Evolutionary conservation across 352 stramenopile species (phyloP).

Genomic region (Phytophthora kernoviae): DNA sequence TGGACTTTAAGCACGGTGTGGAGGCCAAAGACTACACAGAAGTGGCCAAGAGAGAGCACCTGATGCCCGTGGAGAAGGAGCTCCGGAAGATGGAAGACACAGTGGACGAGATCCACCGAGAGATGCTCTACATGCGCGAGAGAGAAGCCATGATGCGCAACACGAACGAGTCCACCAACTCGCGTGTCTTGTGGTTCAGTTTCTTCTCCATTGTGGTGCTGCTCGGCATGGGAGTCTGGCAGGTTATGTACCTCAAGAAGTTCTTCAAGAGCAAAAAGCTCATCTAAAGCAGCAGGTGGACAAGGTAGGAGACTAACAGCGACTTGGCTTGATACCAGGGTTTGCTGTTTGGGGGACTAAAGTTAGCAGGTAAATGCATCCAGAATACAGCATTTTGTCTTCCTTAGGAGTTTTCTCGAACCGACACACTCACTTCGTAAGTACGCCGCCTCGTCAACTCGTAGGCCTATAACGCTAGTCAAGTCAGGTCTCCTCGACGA

Average conservation of each 20-base stretch:
- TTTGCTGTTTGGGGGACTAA: too few species aligned
- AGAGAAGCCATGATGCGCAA: slow-evolving; percentile 86
- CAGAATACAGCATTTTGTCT: too few species aligned
- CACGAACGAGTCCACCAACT: slow-evolving; percentile 91
- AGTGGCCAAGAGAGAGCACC: slow-evolving; percentile 87
- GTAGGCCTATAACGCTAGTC: too few species aligned
- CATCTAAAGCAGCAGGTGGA: slow-evolving; percentile 53
- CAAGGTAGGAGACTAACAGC: too few species aligned
- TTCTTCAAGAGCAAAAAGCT: slow-evolving; percentile 95
- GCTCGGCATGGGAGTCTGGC: slow-evolving; percentile 85
- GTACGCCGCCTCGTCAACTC: too few species aligned
- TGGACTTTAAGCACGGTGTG: slow-evolving; percentile 89
- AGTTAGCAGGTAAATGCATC: too few species aligned
- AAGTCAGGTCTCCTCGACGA: too few species aligned
- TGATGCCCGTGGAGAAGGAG: slow-evolving; percentile 90
- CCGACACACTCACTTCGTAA: too few species aligned
- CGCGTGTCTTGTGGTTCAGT: slow-evolving; percentile 90
- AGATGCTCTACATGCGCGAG: slow-evolving; percentile 92
- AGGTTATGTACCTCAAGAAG: slow-evolving; percentile 91
- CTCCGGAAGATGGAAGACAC: slow-evolving; percentile 90
- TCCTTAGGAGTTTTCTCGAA: too few species aligned
- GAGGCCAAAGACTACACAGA: slow-evolving; percentile 91
- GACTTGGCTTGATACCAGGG: too few species aligned
- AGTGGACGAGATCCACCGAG: slow-evolving; percentile 88
- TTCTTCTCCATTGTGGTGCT: slow-evolving; percentile 89